These are phyloP conservation scores for Jacaranda copaia DNA, from an alignment of 257 asterid genomes.

Conservation along the genomic window DNA sequence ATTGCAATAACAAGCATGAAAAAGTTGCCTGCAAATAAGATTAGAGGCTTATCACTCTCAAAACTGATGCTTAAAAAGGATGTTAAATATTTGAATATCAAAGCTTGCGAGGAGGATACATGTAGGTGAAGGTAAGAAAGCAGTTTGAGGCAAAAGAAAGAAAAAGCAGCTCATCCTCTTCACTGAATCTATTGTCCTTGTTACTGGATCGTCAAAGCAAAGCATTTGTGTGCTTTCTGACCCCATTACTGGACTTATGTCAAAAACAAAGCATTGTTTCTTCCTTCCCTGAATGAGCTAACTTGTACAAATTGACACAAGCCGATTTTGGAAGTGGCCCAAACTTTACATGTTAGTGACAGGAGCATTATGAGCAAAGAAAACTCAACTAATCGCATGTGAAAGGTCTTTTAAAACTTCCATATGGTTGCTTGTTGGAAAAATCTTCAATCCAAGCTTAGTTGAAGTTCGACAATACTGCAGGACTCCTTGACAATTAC, in stretches of 20 bases:
- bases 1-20: conserved; percentile 1
- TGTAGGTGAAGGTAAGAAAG: background rate
- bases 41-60: background rate
- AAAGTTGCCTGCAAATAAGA: background rate
- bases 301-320: background rate
- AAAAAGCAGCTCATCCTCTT: background rate
- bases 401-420: background rate
- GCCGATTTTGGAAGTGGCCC: background rate
- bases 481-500: too few species aligned
- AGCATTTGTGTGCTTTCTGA: background rate
- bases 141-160: background rate
- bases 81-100: background rate
- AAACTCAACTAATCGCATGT: background rate
- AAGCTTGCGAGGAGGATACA: background rate
- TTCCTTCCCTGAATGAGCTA: background rate
- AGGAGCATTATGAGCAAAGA: background rate
- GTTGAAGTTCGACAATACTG: background rate
- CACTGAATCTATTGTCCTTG: background rate
- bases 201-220: background rate
- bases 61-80: conserved; percentile 1
- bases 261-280: background rate
- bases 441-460: background rate
- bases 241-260: background rate
- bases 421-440: background rate
- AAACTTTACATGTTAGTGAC: background rate